Conservation (phyloP, 371 early-diverging fungal species). For the Apophysomyces variabilis region DNA sequence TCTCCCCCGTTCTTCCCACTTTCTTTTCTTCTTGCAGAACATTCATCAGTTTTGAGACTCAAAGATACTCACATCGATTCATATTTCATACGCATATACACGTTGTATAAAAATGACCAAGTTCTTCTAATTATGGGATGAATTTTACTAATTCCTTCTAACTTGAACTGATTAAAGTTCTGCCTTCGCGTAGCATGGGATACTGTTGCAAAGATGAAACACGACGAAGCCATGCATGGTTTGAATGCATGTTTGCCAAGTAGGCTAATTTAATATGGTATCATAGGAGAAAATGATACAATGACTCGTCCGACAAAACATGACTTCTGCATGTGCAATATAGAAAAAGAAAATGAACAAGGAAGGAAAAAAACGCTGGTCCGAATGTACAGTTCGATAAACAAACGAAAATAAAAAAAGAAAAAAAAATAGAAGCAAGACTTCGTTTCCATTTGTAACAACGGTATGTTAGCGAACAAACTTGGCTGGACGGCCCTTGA, state of each 20-base stretch:
- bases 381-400: no score
- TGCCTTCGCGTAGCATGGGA: no score
- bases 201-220: no score
- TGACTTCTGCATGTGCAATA: constrained; percentile 25
- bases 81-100: not conserved
- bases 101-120: constrained; percentile 1
- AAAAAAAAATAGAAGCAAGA: no score
- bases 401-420: no score
- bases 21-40: not conserved
- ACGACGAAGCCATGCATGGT: no score
- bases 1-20: not conserved
- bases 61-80: not conserved
- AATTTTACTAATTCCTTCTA: no score
- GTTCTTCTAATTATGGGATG: not conserved
- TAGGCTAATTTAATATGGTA: no score
- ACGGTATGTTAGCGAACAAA: not conserved
- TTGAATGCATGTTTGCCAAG: no score
- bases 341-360: constrained; percentile 32
- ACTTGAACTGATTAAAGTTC: no score
- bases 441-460: not conserved
- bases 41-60: not conserved
- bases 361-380: not conserved
- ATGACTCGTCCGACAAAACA: no score
- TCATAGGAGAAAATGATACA: no score
- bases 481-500: not conserved